These are phyloP conservation scores for Phymatotrichopsis omnivora DNA, from an alignment of 2,329 filamentous ascomycete genomes.

Conservation along the genomic window DNA sequence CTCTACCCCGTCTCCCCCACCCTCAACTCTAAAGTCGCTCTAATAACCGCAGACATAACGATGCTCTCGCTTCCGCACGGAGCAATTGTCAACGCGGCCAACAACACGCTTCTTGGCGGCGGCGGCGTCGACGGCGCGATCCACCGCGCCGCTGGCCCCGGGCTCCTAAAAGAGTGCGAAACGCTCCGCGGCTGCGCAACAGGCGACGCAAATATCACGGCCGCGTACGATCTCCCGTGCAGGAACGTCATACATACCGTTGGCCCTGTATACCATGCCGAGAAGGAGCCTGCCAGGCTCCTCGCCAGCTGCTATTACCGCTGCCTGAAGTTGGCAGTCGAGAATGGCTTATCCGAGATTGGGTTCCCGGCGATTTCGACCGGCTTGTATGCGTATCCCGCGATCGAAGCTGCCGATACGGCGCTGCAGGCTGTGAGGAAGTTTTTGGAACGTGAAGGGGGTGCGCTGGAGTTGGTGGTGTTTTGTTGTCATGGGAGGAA, in stretches of 20 bases:
- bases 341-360: slow-evolving; percentile 56
- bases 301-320: slow-evolving; percentile 56
- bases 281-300: slow-evolving; percentile 36
- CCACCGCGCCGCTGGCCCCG: slow-evolving; percentile 65
- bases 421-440: slow-evolving; percentile 52
- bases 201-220: slow-evolving; percentile 73
- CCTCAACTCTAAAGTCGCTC: slow-evolving; percentile 60
- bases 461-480: slow-evolving; percentile 57
- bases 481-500: slow-evolving; percentile 77
- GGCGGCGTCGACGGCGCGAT: slow-evolving; percentile 89
- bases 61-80: slow-evolving; percentile 47
- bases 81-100: slow-evolving; percentile 67
- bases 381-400: slow-evolving; percentile 82
- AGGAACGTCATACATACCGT: slow-evolving; percentile 81
- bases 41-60: slow-evolving; percentile 73
- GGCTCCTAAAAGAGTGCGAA: slow-evolving; percentile 60
- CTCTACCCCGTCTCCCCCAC: slow-evolving; percentile 37
- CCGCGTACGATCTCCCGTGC: slow-evolving; percentile 64
- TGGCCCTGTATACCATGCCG: slow-evolving; percentile 60
- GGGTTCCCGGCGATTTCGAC: slow-evolving; percentile 83
- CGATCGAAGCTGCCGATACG: slow-evolving; percentile 56
- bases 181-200: slow-evolving; percentile 62
- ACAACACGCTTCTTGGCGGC: slow-evolving; percentile 65
- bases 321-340: slow-evolving; percentile 61
- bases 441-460: slow-evolving; percentile 42